Percentiles rank a stretch among this genome's conserved stretches.
These are phyloP conservation scores for Zygosaccharomyces bisporus DNA, from an alignment of 805 yeast species.

Conservation along the genomic window DNA sequence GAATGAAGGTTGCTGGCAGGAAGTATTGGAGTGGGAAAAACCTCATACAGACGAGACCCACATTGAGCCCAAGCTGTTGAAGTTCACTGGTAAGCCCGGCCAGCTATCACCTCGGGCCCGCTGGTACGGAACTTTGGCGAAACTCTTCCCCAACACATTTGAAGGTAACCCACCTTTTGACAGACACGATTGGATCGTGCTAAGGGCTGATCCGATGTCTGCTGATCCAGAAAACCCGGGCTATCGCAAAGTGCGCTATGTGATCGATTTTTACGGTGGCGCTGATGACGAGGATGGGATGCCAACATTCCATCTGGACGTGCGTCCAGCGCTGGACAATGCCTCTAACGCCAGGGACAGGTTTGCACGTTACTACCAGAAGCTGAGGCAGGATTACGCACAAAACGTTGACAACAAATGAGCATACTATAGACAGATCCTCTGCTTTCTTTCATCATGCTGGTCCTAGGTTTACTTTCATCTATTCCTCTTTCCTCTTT, in stretches of 20 bases:
- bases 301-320: constrained; percentile 91
- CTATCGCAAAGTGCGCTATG: constrained; percentile 79
- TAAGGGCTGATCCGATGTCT: constrained; percentile 51
- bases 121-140: constrained; percentile 59
- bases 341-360: constrained; percentile 64
- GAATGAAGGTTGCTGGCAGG: constrained; percentile 97
- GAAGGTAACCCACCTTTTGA: constrained; percentile 88
- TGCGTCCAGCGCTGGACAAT: constrained; percentile 88
- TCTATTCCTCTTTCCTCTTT: no score
- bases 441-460: no score
- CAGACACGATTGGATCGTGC: constrained; percentile 97
- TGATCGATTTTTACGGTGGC: constrained; percentile 94
- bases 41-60: constrained; percentile 55
- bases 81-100: constrained; percentile 89
- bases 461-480: no score
- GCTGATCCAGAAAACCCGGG: constrained; percentile 35
- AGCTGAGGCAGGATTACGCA: constrained; percentile 2
- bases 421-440: neutral
- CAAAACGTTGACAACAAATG: neutral
- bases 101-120: constrained; percentile 84
- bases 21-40: constrained; percentile 87
- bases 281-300: constrained; percentile 85
- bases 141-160: constrained; percentile 66
- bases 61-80: constrained; percentile 68
- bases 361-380: constrained; percentile 49